Percentiles rank a stretch among this genome's conserved stretches.
phyloP scores from a whole-genome alignment of 441 rosid genomes.

The Theobroma grandiflorum region DNA sequence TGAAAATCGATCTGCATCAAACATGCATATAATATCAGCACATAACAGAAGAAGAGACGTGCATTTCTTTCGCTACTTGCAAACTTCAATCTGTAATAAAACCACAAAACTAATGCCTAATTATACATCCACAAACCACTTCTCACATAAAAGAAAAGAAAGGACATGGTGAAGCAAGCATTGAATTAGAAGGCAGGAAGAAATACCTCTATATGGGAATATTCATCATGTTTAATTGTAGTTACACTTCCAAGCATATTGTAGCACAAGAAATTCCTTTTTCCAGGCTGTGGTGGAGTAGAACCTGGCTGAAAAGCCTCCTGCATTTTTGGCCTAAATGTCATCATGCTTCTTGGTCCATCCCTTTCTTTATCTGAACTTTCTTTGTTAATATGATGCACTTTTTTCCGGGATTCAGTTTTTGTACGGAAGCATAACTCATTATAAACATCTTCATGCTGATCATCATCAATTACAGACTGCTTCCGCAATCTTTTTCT shows the following conservation, averaged over 20 bases:
- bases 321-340: slow-evolving; percentile 76
- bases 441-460: slow-evolving; percentile 53
- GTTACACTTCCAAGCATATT: slow-evolving; percentile 93
- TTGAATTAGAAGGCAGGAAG: slow-evolving; percentile 11
- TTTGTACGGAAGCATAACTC: slow-evolving; percentile 49
- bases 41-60: slow-evolving; percentile 3
- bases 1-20: slow-evolving; percentile 87
- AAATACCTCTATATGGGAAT: slow-evolving; percentile 90
- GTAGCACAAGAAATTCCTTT: slow-evolving; percentile 87
- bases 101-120: neutral
- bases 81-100: slow-evolving; percentile 8
- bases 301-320: slow-evolving; percentile 94
- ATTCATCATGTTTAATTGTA: slow-evolving; percentile 85
- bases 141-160: slow-evolving; percentile 7
- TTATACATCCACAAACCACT: neutral
- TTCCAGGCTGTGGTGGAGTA: slow-evolving; percentile 75
- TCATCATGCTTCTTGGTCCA: slow-evolving; percentile 35
- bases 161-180: neutral
- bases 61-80: neutral
- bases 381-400: slow-evolving; percentile 44
- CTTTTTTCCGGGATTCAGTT: slow-evolving; percentile 48
- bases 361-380: slow-evolving; percentile 49
- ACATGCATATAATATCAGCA: slow-evolving; percentile 32
- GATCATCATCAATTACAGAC: slow-evolving; percentile 50
- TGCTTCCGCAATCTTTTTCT: slow-evolving; percentile 76